A percentile compares a stretch with the other conserved stretches of the same genome.
Conservation (phyloP, 805 yeast species). For the Ogataea corticis region DNA sequence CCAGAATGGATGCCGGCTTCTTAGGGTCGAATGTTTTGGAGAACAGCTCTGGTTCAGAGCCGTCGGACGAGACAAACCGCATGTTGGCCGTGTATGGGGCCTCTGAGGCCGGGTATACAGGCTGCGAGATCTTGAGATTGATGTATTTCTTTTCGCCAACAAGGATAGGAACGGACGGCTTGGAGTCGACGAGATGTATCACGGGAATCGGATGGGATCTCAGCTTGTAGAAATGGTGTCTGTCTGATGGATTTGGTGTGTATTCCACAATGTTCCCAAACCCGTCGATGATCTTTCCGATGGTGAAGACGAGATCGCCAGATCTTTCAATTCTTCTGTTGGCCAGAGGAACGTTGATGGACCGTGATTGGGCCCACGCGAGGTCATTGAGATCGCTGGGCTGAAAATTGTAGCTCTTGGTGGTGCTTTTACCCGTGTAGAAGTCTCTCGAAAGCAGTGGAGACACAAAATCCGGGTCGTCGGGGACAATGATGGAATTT, state of each 20-base stretch:
- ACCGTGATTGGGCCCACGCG: slow-evolving; percentile 35
- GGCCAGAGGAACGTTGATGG: slow-evolving; percentile 30
- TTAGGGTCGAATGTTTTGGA: slow-evolving; percentile 32
- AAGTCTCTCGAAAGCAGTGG: slow-evolving; percentile 43
- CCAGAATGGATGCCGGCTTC: slow-evolving; percentile 33
- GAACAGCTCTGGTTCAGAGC: slow-evolving; percentile 19
- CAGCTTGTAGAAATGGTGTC: slow-evolving; percentile 45
- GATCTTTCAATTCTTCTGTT: slow-evolving; percentile 31
- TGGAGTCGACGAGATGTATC: slow-evolving; percentile 44
- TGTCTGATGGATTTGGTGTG: slow-evolving; percentile 35
- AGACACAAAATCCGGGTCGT: slow-evolving; percentile 43
- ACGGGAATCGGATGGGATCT: slow-evolving; percentile 57
- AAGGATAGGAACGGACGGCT: slow-evolving; percentile 30
- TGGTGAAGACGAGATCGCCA: slow-evolving; percentile 57
- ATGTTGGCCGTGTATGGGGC: slow-evolving; percentile 48
- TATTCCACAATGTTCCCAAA: slow-evolving; percentile 59
- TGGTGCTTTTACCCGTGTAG: slow-evolving; percentile 24
- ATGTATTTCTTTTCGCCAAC: slow-evolving; percentile 35
- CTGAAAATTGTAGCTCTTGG: slow-evolving; percentile 28
- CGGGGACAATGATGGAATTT: slow-evolving; percentile 41
- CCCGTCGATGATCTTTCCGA: slow-evolving; percentile 64
- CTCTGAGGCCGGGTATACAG: slow-evolving; percentile 36
- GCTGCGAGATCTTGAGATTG: slow-evolving; percentile 27
- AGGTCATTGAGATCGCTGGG: slow-evolving; percentile 39
- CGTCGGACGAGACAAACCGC: slow-evolving; percentile 32